Evolutionary conservation across 2,329 filamentous ascomycete genomes (phyloP).

Genomic region (Cordyceps tenuipes): DNA sequence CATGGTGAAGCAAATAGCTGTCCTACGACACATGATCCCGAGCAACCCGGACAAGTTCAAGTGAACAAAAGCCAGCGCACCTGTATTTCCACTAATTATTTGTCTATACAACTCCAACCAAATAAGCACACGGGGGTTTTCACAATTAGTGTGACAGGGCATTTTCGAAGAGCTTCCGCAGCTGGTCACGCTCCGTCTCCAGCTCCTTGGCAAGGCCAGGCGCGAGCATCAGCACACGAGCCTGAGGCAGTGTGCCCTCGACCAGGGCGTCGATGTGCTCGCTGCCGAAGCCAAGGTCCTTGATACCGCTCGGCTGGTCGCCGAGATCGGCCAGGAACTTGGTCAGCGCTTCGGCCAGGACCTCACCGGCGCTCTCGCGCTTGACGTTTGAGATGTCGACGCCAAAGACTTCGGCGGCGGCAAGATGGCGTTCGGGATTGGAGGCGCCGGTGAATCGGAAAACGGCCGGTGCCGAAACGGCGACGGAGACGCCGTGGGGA

Average conservation of each 20-base stretch:
- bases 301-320: conserved; percentile 82
- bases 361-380: conserved; percentile 79
- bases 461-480: conserved; percentile 85
- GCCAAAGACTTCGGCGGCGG: conserved; percentile 83
- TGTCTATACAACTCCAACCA: neutral
- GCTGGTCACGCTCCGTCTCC: conserved; percentile 61
- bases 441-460: conserved; percentile 88
- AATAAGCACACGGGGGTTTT: neutral
- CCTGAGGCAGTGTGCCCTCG: conserved; percentile 90
- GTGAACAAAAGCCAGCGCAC: neutral
- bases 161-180: conserved; percentile 60
- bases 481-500: conserved; percentile 91
- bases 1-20: conserved; percentile 59
- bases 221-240: conserved; percentile 82
- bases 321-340: conserved; percentile 76
- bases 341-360: conserved; percentile 73
- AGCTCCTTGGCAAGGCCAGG: conserved; percentile 68
- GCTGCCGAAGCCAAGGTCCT: conserved; percentile 68
- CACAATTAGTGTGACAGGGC: conserved; percentile 34
- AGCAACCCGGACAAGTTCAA: conserved; percentile 49
- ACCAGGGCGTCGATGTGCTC: conserved; percentile 76
- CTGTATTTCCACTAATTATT: neutral
- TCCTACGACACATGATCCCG: conserved; percentile 57
- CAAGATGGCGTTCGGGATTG: conserved; percentile 85
- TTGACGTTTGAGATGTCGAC: conserved; percentile 84